Evolutionary conservation across 2,329 filamentous ascomycete species (phyloP), one percentile per base, ranked within the genome.

Genomic region (Periconia macrospinosa): DNA sequence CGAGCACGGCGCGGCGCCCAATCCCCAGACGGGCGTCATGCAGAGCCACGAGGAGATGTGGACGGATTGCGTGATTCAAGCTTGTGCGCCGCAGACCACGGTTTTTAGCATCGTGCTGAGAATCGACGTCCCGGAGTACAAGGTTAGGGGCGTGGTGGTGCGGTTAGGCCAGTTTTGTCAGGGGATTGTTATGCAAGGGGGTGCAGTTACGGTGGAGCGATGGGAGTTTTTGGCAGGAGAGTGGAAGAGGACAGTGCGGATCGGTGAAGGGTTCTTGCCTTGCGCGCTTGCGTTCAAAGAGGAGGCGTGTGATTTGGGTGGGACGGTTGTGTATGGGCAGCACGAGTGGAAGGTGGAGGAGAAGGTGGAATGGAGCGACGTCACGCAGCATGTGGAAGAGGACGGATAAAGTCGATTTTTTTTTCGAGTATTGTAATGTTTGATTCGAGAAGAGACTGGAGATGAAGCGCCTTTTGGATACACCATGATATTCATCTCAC

Each of bases 21-120:
- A 88, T 58, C 84, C 84, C 0, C 75, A 70, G 1, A 84, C 82
- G 1, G 81, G 81, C 0, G 41, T 63, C 1, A 68, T 78, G 40
- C 79, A 79, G 10, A 49, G 73, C 1, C 91, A 92, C 59, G 86
- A 90, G 67, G 88, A 91, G 69, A 66, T 88, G 2, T 90, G 87
- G 87, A 69, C 74, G 1, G 82, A 85, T 41, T 68, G 76, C 2
- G 62, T 71, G 2, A 64, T 78, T 71, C 2, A 19, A 10, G 30
- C 52, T 0, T 63, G 66, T 1, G 61, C 45, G 10, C 11, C 30
- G 10, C 17, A 11, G 8, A 55, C 50, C 1, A 58, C 19, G 11
- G 72, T 62, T 23, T 50, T 56, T 3, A 68, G 72, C 58, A 53
- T 64, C 6, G 80, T 85, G 30, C 62, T 83, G 40, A 51, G n/a